phyloP scores from a whole-genome alignment of 2,329 filamentous ascomycete genomes.

The Fusarium sp. region DNA sequence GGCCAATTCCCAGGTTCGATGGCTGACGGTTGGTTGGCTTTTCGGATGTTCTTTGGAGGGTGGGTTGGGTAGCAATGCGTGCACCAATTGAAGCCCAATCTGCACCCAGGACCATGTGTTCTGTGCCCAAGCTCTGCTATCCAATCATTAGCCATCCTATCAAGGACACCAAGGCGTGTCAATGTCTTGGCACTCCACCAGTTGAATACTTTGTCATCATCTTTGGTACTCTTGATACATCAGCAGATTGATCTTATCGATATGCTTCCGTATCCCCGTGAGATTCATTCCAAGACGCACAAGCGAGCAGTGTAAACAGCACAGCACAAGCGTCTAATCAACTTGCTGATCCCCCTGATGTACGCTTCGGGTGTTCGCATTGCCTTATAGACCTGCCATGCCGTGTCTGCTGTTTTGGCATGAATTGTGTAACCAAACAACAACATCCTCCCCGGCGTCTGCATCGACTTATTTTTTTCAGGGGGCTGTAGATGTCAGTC shows the following conservation, averaged over 20 bases:
- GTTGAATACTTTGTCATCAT: slow-evolving; percentile 23
- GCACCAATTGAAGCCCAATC: slow-evolving; percentile 53
- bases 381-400: slow-evolving; percentile 33
- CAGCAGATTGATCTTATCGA: slow-evolving; percentile 13
- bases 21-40: slow-evolving; percentile 22
- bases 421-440: slow-evolving; percentile 35
- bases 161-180: slow-evolving; percentile 21
- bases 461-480: slow-evolving; percentile 8
- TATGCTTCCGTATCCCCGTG: slow-evolving; percentile 18
- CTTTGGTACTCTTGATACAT: slow-evolving; percentile 22
- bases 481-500: slow-evolving; percentile 4
- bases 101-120: slow-evolving; percentile 41
- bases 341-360: slow-evolving; percentile 18
- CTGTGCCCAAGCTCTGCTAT: slow-evolving; percentile 39
- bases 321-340: neutral
- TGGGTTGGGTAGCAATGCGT: slow-evolving; percentile 55
- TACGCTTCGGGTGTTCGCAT: slow-evolving; percentile 30
- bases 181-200: slow-evolving; percentile 29
- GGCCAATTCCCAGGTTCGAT: slow-evolving; percentile 20
- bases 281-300: slow-evolving; percentile 1
- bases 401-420: slow-evolving; percentile 32
- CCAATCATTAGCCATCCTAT: slow-evolving; percentile 41
- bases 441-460: slow-evolving; percentile 30
- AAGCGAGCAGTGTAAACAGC: neutral
- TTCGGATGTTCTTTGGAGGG: slow-evolving; percentile 30